Percentiles rank a stretch among this genome's conserved stretches.
These are phyloP conservation scores for Petasospora rhodanensis DNA, from an alignment of 1,139 yeast genomes.

Conservation along the genomic window DNA sequence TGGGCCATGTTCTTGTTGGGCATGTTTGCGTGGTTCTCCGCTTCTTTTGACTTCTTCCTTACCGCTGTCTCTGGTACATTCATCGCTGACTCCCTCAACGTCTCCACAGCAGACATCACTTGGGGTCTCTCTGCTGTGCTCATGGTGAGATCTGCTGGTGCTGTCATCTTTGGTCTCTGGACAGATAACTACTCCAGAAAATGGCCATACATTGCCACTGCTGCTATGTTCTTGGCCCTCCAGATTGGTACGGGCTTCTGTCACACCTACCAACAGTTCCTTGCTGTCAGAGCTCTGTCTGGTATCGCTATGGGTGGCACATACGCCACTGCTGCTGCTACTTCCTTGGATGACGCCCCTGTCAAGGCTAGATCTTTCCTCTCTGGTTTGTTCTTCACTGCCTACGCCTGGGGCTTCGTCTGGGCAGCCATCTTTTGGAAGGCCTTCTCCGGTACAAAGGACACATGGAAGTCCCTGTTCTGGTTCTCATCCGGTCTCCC, in stretches of 20 bases:
- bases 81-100: conserved; percentile 41
- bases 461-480: conserved; percentile 48
- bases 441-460: conserved; percentile 32
- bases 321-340: conserved; percentile 45
- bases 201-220: conserved; percentile 46
- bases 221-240: conserved; percentile 38
- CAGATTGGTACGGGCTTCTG: conserved; percentile 56
- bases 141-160: conserved; percentile 58
- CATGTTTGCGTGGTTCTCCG: conserved; percentile 48
- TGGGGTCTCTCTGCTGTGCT: conserved; percentile 58
- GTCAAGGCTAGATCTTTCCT: conserved; percentile 38
- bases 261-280: conserved; percentile 43
- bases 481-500: conserved; percentile 56
- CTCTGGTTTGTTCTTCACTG: conserved; percentile 42
- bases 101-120: conserved; percentile 40
- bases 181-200: conserved; percentile 53
- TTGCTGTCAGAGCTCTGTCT: conserved; percentile 47
- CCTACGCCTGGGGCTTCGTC: conserved; percentile 43
- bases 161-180: conserved; percentile 49
- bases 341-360: conserved; percentile 47
- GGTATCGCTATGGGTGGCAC: conserved; percentile 51
- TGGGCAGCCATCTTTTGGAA: conserved; percentile 41
- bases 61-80: conserved; percentile 43
- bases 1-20: conserved; percentile 47
- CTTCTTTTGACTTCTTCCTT: conserved; percentile 50